phyloP scores from a whole-genome alignment of 2,329 filamentous ascomycete species.

The Xylariaceae sp. region DNA sequence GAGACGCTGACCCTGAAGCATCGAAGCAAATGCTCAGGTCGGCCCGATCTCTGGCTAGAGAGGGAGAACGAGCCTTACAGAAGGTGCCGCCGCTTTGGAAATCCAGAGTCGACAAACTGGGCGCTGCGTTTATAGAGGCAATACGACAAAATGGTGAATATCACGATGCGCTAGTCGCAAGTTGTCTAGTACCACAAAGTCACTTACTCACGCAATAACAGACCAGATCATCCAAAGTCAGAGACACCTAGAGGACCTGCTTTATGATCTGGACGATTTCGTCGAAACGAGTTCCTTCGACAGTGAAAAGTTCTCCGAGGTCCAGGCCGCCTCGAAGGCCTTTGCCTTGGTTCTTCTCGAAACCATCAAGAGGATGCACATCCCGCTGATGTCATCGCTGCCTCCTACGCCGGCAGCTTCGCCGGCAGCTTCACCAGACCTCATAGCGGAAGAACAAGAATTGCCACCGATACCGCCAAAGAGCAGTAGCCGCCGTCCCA shows the following conservation, averaged over 20 bases:
- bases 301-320: constrained; percentile 38
- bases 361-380: constrained; percentile 39
- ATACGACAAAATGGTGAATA: constrained; percentile 41
- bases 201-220: constrained; percentile 18
- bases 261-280: constrained; percentile 50
- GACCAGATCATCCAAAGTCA: constrained; percentile 29
- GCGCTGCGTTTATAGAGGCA: constrained; percentile 40
- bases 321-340: constrained; percentile 44
- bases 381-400: constrained; percentile 24
- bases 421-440: constrained; percentile 26
- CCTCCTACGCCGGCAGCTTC: constrained; percentile 13
- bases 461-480: constrained; percentile 12
- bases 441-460: constrained; percentile 30
- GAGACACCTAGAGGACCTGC: constrained; percentile 42
- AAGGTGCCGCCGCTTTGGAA: constrained; percentile 44
- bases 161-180: background rate
- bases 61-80: constrained; percentile 44
- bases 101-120: constrained; percentile 40
- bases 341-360: constrained; percentile 46
- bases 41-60: constrained; percentile 39
- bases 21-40: constrained; percentile 38
- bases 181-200: background rate
- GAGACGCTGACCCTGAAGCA: constrained; percentile 26
- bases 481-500: constrained; percentile 3
- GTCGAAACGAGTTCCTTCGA: constrained; percentile 43